Conservation (phyloP, 2,329 filamentous ascomycete species). For the Onygenales sp. region DNA sequence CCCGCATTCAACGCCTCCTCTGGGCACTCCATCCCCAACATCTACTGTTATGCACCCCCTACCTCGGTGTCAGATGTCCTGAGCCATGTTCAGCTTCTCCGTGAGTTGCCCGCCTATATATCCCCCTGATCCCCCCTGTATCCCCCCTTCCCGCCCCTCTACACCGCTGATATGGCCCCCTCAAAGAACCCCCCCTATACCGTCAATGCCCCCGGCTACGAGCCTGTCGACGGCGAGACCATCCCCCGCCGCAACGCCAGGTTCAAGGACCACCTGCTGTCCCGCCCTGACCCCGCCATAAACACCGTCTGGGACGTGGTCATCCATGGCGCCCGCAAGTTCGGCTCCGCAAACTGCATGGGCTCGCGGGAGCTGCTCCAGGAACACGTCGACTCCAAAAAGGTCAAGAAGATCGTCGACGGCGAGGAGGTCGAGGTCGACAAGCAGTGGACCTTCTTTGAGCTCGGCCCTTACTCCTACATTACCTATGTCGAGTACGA, state of each 20-base stretch:
- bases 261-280: conserved; percentile 60
- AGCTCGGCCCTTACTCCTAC: conserved; percentile 68
- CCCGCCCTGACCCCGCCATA: conserved; percentile 57
- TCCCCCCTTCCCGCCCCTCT: background rate
- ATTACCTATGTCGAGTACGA: conserved; percentile 72
- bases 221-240: conserved; percentile 69
- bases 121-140: background rate
- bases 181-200: conserved; percentile 38
- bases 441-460: conserved; percentile 85
- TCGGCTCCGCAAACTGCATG: conserved; percentile 54
- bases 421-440: conserved; percentile 70
- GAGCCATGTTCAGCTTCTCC: background rate
- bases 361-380: conserved; percentile 65
- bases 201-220: conserved; percentile 57
- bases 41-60: background rate
- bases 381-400: conserved; percentile 74
- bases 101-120: background rate
- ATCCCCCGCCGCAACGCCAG: conserved; percentile 65
- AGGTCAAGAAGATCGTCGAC: conserved; percentile 77
- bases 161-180: background rate
- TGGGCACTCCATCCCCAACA: background rate
- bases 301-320: conserved; percentile 71
- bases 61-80: conserved; percentile 3
- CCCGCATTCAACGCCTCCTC: background rate
- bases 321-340: conserved; percentile 54